phyloP scores from a whole-genome alignment of 2,329 filamentous ascomycete species.

The Penicillium sp. region DNA sequence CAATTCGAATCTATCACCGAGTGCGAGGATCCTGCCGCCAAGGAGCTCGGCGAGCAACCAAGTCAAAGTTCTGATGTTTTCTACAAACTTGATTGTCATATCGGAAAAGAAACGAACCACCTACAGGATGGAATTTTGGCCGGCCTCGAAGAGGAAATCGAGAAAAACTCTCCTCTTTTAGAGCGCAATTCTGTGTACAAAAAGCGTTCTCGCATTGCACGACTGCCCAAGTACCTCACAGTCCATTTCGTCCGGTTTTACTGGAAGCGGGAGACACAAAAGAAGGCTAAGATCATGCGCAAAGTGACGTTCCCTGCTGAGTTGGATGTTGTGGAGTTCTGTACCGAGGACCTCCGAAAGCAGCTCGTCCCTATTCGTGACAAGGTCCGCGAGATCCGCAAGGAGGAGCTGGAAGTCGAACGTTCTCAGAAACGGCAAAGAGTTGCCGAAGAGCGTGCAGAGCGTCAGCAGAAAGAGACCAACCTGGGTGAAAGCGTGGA shows the following conservation, averaged over 20 bases:
- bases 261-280: conserved; percentile 92
- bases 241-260: conserved; percentile 98
- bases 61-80: conserved; percentile 71
- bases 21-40: conserved; percentile 78
- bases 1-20: conserved; percentile 74
- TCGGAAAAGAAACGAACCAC: conserved; percentile 82
- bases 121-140: conserved; percentile 82
- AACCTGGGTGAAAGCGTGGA: conserved; percentile 35
- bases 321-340: conserved; percentile 91
- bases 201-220: conserved; percentile 84
- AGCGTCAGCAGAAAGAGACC: conserved; percentile 48
- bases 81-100: conserved; percentile 94
- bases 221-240: conserved; percentile 90
- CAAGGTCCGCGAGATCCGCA: conserved; percentile 90
- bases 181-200: conserved; percentile 81
- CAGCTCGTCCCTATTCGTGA: conserved; percentile 89
- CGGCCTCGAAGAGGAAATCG: conserved; percentile 80
- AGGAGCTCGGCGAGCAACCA: conserved; percentile 70
- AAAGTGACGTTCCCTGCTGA: conserved; percentile 96
- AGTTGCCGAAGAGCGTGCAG: conserved; percentile 59
- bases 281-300: conserved; percentile 99
- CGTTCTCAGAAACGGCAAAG: conserved; percentile 90
- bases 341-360: conserved; percentile 82
- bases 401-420: conserved; percentile 92
- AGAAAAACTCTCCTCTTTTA: conserved; percentile 80